Percentiles rank a stretch among this genome's conserved stretches.
Evolutionary conservation across 768 basidiomycete genomes (phyloP).

Genomic region (Jaapia argillacea): DNA sequence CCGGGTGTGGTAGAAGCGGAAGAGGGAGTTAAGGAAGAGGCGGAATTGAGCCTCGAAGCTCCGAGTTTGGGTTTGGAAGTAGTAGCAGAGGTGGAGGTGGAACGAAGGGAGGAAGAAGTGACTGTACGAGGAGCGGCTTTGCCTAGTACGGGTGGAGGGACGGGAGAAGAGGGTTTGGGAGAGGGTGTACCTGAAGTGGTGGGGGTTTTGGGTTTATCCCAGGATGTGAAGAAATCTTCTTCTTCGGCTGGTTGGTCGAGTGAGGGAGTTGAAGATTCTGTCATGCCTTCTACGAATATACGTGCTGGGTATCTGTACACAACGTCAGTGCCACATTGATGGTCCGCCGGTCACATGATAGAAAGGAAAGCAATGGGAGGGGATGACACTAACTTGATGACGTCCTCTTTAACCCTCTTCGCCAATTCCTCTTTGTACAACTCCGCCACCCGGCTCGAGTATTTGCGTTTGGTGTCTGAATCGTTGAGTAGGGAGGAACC

Average conservation of each 20-base stretch:
- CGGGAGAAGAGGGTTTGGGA: conserved; percentile 24
- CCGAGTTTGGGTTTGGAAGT: conserved; percentile 28
- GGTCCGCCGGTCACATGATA: too few species aligned
- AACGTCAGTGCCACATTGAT: conserved; percentile 5
- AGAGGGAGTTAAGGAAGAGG: conserved; percentile 11
- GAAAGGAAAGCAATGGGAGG: too few species aligned
- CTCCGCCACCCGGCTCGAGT: conserved; percentile 73
- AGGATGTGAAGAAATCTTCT: conserved; percentile 95
- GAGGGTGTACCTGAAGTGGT: conserved; percentile 17
- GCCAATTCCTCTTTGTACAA: conserved; percentile 90
- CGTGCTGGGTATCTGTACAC: conserved; percentile 59
- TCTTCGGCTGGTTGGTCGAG: conserved; percentile 32
- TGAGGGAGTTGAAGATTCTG: conserved; percentile 25
- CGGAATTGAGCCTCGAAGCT: conserved; percentile 31
- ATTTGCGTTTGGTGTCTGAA: conserved; percentile 81
- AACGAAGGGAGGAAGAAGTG: conserved; percentile 52
- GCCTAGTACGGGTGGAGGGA: conserved; percentile 51
- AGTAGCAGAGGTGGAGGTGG: conserved; percentile 25
- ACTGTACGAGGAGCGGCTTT: conserved; percentile 50
- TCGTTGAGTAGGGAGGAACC: conserved; percentile 59
- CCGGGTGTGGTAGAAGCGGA: conserved; percentile 16
- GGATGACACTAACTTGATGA: conserved; percentile 36
- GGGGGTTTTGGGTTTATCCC: conserved; percentile 68
- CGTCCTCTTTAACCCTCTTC: conserved; percentile 71
- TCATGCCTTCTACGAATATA: conserved; percentile 78